Evolutionary conservation across 2,329 filamentous ascomycete genomes (phyloP).

Genomic region (Fusarium veterinarium): DNA sequence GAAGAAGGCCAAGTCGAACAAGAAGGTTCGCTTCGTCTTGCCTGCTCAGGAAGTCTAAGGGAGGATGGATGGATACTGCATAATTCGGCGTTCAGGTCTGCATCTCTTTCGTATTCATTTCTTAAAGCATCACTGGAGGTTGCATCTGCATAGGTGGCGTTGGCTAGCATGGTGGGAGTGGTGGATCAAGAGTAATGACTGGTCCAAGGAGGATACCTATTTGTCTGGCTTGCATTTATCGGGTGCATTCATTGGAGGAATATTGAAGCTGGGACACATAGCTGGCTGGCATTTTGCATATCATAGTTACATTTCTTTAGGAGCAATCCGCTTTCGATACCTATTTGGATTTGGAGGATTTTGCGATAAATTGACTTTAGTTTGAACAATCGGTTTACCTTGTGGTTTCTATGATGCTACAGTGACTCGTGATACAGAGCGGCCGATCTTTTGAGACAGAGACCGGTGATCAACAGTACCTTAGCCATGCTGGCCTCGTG

Average conservation of each 20-base stretch:
- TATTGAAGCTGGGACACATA: slow-evolving; percentile 14
- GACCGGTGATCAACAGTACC: not conserved
- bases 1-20: slow-evolving; percentile 61
- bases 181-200: slow-evolving; percentile 35
- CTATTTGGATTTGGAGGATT: slow-evolving; percentile 36
- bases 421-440: not conserved
- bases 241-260: slow-evolving; percentile 20
- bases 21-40: slow-evolving; percentile 67
- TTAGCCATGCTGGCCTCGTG: slow-evolving; percentile 6
- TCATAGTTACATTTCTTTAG: slow-evolving; percentile 31
- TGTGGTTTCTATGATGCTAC: not conserved
- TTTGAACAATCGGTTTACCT: not conserved
- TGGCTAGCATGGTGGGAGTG: slow-evolving; percentile 32
- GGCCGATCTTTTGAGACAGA: not conserved
- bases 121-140: slow-evolving; percentile 11
- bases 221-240: slow-evolving; percentile 10
- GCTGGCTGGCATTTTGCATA: slow-evolving; percentile 6
- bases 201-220: slow-evolving; percentile 29
- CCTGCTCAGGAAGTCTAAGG: slow-evolving; percentile 54
- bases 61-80: slow-evolving; percentile 28
- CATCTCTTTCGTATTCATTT: slow-evolving; percentile 23
- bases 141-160: slow-evolving; percentile 40
- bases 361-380: slow-evolving; percentile 11
- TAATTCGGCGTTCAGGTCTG: slow-evolving; percentile 37
- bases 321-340: slow-evolving; percentile 43